Evolutionary conservation across 192 early-diverging fungal genomes (phyloP), one percentile per base, ranked within the genome.

Genomic region (Jimgerdemannia lactiflua): DNA sequence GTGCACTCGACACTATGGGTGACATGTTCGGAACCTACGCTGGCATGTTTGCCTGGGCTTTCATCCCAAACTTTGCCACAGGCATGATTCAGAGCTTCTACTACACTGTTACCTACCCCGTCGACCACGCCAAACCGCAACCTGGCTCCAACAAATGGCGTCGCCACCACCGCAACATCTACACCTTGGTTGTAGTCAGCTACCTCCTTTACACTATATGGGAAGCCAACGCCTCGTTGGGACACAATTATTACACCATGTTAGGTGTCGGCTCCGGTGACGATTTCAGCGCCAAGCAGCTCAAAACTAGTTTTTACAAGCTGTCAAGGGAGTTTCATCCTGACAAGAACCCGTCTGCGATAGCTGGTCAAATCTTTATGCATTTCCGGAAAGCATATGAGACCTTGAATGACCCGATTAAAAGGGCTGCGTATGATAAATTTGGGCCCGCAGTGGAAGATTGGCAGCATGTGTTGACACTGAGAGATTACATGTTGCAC

Each of bases 161-260:
- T 39, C 44, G 71, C 41, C 85, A 86, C 59, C 75, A 76, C 68
- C 83, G 72, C 76, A 20, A 78, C 54, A 86, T 86, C 69, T 86
- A 84, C 44, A 78, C 77, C 40, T 70, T 70, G 39, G 82, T 86
- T 9, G 80, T 86, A 42, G 65, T 81, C 4, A 64, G 59, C 3
- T 86, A 86, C 73, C 69, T 86, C 19, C 70, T 78, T 7, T 86
- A 86, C 63, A 86, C 85, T 11, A 78, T 86, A 17, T 39, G 69
- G 49, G 82, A 83, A 39, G 85, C 78, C 20, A 78, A 81, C 66
- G n/a, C 71, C 41, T 71, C 82, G 2, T 70, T 77, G 8, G 70
- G 65, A 0, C 72, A 68, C 65, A 86, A 83, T 41, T 79, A 70
- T 78, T 86, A 86, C 63, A 70, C 82, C n/a, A n/a, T 78, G 0